phyloP scores from a whole-genome alignment of 495 filamentous ascomycete genomes.

The Neurospora terricola region DNA sequence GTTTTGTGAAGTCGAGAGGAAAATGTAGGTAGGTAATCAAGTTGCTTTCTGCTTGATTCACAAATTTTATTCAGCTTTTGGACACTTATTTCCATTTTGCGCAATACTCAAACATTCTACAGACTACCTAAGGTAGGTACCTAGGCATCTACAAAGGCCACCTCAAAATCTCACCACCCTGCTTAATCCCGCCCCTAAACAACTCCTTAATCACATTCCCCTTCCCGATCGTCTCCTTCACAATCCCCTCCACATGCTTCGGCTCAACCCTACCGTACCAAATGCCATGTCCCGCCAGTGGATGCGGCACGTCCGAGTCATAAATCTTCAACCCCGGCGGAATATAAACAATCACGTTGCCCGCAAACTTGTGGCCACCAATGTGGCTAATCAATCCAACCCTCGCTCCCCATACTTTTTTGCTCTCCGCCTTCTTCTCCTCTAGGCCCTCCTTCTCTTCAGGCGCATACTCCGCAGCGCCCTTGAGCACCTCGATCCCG shows the following conservation, averaged over 20 bases:
- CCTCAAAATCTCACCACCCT: slow-evolving; percentile 31
- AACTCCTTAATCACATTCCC: slow-evolving; percentile 68
- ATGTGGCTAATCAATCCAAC: slow-evolving; percentile 80
- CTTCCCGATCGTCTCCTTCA: slow-evolving; percentile 65
- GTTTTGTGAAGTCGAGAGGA: no score
- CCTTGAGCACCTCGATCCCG: slow-evolving; percentile 27
- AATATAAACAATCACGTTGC: slow-evolving; percentile 86
- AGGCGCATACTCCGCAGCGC: slow-evolving; percentile 13
- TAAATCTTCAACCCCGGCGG: slow-evolving; percentile 40
- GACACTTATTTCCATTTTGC: no score
- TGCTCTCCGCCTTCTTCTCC: slow-evolving; percentile 1
- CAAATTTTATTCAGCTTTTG: no score
- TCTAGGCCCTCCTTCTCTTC: slow-evolving; percentile 8
- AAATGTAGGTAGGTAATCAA: no score
- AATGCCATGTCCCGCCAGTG: slow-evolving; percentile 70
- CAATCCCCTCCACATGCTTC: slow-evolving; percentile 74
- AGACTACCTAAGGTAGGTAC: no score
- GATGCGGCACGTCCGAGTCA: slow-evolving; percentile 28
- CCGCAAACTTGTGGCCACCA: slow-evolving; percentile 87
- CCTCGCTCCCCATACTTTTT: slow-evolving; percentile 11
- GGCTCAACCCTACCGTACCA: slow-evolving; percentile 93
- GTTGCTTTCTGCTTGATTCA: no score
- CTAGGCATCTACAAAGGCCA: slow-evolving; percentile 16
- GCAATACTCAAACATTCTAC: no score
- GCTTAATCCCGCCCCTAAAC: slow-evolving; percentile 55